A percentile compares a stretch with the other conserved stretches of the same genome.
Conservation (phyloP, 2,329 filamentous ascomycete genomes). For the Elsinoe arachidis region DNA sequence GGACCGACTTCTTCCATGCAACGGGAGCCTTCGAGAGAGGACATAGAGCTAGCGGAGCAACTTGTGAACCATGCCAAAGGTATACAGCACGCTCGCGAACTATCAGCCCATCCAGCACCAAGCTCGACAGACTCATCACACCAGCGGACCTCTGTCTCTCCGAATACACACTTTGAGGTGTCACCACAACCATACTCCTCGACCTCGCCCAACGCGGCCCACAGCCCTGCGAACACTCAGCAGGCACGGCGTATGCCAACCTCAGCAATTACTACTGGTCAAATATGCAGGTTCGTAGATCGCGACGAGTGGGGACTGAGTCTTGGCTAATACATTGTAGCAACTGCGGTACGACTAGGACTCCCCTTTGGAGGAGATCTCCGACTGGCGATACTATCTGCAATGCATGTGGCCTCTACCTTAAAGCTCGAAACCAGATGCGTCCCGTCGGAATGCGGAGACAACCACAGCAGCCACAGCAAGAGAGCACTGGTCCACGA, state of each 20-base stretch:
- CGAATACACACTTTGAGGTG: constrained; percentile 12
- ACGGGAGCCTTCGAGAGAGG: constrained; percentile 39
- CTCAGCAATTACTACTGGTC: constrained; percentile 39
- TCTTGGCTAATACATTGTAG: constrained; percentile 40
- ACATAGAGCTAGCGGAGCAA: constrained; percentile 42
- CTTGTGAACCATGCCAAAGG: constrained; percentile 40
- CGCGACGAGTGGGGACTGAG: neutral
- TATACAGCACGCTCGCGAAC: constrained; percentile 18
- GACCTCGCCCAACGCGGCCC: neutral
- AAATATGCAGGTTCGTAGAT: constrained; percentile 59
- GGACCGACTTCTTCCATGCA: constrained; percentile 27
- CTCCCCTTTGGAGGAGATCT: constrained; percentile 87
- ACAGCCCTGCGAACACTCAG: neutral
- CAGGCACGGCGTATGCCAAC: constrained; percentile 1
- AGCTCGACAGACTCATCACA: constrained; percentile 11
- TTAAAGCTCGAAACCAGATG: constrained; percentile 85
- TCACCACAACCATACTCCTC: constrained; percentile 13
- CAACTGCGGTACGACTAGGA: constrained; percentile 90
- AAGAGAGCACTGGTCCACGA: constrained; percentile 22
- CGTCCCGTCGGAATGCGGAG: constrained; percentile 86
- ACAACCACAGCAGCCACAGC: constrained; percentile 39
- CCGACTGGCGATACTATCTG: constrained; percentile 92
- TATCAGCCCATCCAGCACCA: constrained; percentile 1
- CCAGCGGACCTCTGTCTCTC: constrained; percentile 13
- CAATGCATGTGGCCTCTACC: constrained; percentile 92